Evolutionary conservation across 257 asterid genomes (phyloP).

Genomic region (Dorcoceras hygrometricum): DNA sequence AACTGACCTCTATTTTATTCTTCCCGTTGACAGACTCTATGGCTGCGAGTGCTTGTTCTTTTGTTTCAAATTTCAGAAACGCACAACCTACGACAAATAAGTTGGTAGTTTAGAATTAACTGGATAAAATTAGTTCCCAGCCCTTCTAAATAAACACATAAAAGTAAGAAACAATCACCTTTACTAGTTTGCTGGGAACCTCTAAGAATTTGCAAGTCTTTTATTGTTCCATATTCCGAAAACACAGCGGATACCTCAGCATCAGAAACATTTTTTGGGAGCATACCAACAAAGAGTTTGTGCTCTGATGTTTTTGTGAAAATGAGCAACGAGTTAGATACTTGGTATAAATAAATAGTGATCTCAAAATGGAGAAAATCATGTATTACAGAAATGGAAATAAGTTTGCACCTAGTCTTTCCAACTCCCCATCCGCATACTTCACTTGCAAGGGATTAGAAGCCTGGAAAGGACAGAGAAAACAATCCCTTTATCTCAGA

Average conservation of each 20-base stretch:
- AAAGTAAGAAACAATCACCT: conserved; percentile 32
- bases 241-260: conserved; percentile 46
- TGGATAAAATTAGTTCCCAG: conserved; percentile 3
- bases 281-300: conserved; percentile 69
- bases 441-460: conserved; percentile 95
- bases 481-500: conserved; percentile 34
- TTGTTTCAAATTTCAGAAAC: conserved; percentile 81
- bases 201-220: conserved; percentile 51
- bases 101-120: conserved; percentile 19
- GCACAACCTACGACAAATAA: conserved; percentile 71
- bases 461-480: conserved; percentile 65
- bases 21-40: conserved; percentile 87
- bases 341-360: not conserved
- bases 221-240: conserved; percentile 50
- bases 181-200: conserved; percentile 62
- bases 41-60: conserved; percentile 88
- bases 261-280: conserved; percentile 63
- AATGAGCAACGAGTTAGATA: conserved; percentile 16
- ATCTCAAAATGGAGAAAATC: conserved; percentile 5
- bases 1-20: conserved; percentile 92
- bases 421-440: conserved; percentile 99
- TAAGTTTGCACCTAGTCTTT: conserved; percentile 66
- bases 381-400: conserved; percentile 17
- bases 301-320: conserved; percentile 41
- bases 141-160: conserved; percentile 1